Evolutionary conservation across 2,329 filamentous ascomycete species (phyloP).

Genomic region (Penicillium thymicola): DNA sequence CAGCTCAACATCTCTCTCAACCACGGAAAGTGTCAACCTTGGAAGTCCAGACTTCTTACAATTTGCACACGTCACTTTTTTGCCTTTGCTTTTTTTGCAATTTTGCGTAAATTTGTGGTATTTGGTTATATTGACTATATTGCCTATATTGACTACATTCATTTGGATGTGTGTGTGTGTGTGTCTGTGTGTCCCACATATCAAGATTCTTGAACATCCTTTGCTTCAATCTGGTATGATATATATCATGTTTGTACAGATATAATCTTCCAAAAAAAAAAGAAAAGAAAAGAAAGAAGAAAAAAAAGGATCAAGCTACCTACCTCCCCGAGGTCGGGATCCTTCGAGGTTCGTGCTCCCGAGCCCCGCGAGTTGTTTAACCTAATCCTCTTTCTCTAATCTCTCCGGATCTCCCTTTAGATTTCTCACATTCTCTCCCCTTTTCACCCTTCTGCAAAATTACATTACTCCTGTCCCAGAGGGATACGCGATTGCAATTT

Average conservation of each 20-base stretch:
- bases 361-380: slow-evolving; percentile 21
- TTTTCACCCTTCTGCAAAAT: slow-evolving; percentile 11
- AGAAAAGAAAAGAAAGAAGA: not conserved
- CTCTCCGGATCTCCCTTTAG: slow-evolving; percentile 10
- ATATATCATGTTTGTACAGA: not conserved
- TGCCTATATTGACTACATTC: not conserved
- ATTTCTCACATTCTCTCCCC: slow-evolving; percentile 17
- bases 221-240: not conserved
- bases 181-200: not conserved
- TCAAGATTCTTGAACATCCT: not conserved
- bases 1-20: not conserved
- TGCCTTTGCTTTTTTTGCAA: not conserved
- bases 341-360: slow-evolving; percentile 15
- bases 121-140: not conserved
- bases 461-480: slow-evolving; percentile 10
- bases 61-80: slow-evolving; percentile 21
- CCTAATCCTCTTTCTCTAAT: slow-evolving; percentile 10
- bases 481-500: slow-evolving; percentile 6
- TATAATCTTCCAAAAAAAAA: not conserved
- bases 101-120: not conserved
- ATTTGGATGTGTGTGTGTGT: not conserved
- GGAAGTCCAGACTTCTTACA: slow-evolving; percentile 13
- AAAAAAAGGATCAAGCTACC: not conserved
- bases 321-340: slow-evolving; percentile 8
- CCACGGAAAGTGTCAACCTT: slow-evolving; percentile 6